Evolutionary conservation across 305 asterid species (phyloP).

Genomic region (Stenogyne calaminthoides): DNA sequence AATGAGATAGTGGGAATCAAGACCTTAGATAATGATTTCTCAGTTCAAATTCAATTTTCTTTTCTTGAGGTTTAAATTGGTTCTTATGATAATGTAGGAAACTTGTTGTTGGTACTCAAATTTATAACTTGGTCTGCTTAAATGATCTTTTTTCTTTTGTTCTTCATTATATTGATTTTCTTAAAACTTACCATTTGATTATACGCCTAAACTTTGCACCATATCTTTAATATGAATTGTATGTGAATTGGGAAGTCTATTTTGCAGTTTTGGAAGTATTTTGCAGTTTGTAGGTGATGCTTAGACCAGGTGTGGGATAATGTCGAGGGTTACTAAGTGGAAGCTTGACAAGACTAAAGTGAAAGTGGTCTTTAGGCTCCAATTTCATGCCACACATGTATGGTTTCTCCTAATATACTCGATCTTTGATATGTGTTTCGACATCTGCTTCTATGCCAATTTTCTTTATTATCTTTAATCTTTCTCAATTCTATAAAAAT

Average conservation of each 20-base stretch:
- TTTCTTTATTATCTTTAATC: not conserved
- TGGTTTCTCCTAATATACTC: conserved; percentile 31
- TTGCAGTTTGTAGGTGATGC: conserved; percentile 42
- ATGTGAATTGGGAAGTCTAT: conserved; percentile 13
- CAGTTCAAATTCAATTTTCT: not conserved
- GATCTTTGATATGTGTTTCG: not conserved
- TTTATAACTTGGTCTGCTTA: conserved; percentile 14
- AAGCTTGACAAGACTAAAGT: conserved; percentile 97
- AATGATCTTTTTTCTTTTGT: not conserved
- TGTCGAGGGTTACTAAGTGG: conserved; percentile 96
- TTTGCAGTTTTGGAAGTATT: conserved; percentile 27
- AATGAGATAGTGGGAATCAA: conserved; percentile 12
- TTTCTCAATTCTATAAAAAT: not conserved
- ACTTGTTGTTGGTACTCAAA: conserved; percentile 17
- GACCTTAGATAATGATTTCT: conserved; percentile 9
- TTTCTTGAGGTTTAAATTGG: not conserved
- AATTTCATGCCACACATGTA: conserved; percentile 97
- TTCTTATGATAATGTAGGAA: conserved; percentile 13
- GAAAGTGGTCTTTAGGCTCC: conserved; percentile 98
- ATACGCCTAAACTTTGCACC: not conserved
- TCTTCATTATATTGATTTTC: not conserved
- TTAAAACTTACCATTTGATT: conserved; percentile 18
- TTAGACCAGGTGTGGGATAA: conserved; percentile 50
- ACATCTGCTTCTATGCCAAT: not conserved
- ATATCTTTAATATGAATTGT: conserved; percentile 2